Base-by-base conservation (phyloP, 2,329 filamentous ascomycete species). In the Nakataea oryzae region DNA sequence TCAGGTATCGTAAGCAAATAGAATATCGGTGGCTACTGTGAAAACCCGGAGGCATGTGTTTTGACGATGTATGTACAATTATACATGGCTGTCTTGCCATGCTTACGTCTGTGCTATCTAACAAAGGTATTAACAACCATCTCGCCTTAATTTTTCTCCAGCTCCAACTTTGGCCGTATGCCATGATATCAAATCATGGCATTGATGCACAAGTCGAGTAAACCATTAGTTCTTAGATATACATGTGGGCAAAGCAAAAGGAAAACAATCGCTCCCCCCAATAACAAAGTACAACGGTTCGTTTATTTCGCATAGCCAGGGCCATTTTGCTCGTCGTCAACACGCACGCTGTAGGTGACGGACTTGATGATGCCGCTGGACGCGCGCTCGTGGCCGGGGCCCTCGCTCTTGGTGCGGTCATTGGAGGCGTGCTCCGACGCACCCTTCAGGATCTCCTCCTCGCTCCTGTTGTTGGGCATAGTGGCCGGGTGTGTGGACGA, bases 281-380 rank as follows among this genome's bases (percentile, higher is more conserved):
- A 50, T 9, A 9, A 50, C 2, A 1, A 47, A 50, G 41, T n/a
- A 50, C 3, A 47, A n/a, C 7, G 7, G 3, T 6, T n/a, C 41
- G 11, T 50, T 50, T 50, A 50, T 24, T 8, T 17, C 41, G 41
- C 41, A 50, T n/a, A n/a, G 41, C 41, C 41, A 24, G 41, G 41
- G 21, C 21, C 41, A 3, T 50, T n/a, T 30, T 27, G 34, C 27
- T 66, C 67, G 12, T 75, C 67, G 56, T 75, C 74, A 14, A 78
- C 70, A 27, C 71, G 68, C 0, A 78, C 75, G 32, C 69, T 75
- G 62, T 78, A 78, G 2, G 74, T 74, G 17, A 78, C 70, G 1
- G 74, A 76, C 67, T 78, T 78, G 32, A 76, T 61, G 34, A 78
- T 78, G 2, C 41, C 41, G 21, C 41, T 50, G 41, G 17, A 3